phyloP scores from a whole-genome alignment of 495 filamentous ascomycete genomes.

The Penicilliopsis zonata region DNA sequence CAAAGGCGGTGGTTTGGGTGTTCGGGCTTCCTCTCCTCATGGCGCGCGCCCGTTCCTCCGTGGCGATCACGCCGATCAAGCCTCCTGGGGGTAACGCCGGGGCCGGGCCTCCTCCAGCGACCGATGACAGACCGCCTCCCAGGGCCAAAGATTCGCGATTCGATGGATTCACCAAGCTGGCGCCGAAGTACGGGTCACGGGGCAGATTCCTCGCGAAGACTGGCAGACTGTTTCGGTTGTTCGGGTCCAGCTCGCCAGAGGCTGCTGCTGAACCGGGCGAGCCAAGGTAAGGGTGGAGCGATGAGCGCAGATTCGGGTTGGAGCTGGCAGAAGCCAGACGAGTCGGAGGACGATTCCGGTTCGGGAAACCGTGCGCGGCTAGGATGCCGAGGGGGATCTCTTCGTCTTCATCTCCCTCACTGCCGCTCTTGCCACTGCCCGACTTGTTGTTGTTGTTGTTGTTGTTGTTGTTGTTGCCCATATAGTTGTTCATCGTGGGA shows the following conservation, averaged over 20 bases:
- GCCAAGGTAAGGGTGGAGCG: slow-evolving; percentile 22
- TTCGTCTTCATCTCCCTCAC: slow-evolving; percentile 71
- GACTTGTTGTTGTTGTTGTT: slow-evolving; percentile 25
- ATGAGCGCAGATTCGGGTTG: slow-evolving; percentile 35
- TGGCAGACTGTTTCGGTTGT: slow-evolving; percentile 44
- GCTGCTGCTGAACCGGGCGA: slow-evolving; percentile 29
- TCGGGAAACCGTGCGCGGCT: slow-evolving; percentile 86
- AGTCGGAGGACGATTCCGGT: slow-evolving; percentile 66
- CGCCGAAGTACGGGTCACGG: slow-evolving; percentile 79
- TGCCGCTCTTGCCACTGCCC: slow-evolving; percentile 32
- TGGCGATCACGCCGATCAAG: slow-evolving; percentile 81
- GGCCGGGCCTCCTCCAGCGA: slow-evolving; percentile 18
- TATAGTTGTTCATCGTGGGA: slow-evolving; percentile 19
- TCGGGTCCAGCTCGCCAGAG: slow-evolving; percentile 27
- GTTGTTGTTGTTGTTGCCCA: no score
- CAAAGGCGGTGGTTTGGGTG: slow-evolving; percentile 36
- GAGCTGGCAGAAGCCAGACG: slow-evolving; percentile 54
- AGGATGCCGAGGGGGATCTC: slow-evolving; percentile 82
- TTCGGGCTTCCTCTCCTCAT: slow-evolving; percentile 72
- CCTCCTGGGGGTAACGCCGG: slow-evolving; percentile 50
- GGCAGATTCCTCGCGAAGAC: slow-evolving; percentile 82
- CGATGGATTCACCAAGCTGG: slow-evolving; percentile 60
- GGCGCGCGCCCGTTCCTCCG: slow-evolving; percentile 67
- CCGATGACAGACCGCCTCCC: slow-evolving; percentile 42
- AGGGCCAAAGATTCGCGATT: slow-evolving; percentile 69